A percentile compares a stretch with the other conserved stretches of the same genome.
Conservation (phyloP, 371 early-diverging fungal genomes). For the Smittium mucronatum region DNA sequence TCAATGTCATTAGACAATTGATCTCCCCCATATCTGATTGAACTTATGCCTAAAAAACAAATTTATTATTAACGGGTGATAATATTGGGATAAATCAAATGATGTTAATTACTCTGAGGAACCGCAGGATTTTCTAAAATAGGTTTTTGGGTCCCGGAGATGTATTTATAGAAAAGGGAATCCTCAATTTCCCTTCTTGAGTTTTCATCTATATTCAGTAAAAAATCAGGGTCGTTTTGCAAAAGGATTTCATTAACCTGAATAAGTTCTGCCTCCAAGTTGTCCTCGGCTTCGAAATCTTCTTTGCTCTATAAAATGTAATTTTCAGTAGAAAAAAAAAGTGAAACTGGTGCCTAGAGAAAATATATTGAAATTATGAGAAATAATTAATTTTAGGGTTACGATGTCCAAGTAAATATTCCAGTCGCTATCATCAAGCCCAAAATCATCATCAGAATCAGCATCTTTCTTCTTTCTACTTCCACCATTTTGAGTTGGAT, state of each 20-base stretch:
- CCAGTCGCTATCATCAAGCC: slow-evolving; percentile 88
- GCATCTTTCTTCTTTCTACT: slow-evolving; percentile 15
- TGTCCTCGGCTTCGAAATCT: slow-evolving; percentile 74
- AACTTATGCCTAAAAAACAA: not conserved
- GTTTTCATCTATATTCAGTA: slow-evolving; percentile 25
- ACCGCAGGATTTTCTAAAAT: slow-evolving; percentile 49
- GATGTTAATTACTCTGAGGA: slow-evolving; percentile 20
- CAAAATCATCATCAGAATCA: slow-evolving; percentile 73
- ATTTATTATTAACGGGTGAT: not conserved
- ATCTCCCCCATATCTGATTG: not conserved
- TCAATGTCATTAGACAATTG: not conserved
- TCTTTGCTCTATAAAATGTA: slow-evolving; percentile 37
- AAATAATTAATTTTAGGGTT: too few species aligned
- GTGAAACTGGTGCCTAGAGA: too few species aligned
- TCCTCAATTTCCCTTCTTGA: slow-evolving; percentile 23
- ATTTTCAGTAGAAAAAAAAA: not conserved
- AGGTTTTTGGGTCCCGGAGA: slow-evolving; percentile 25
- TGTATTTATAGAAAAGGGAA: slow-evolving; percentile 27
- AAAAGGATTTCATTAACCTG: slow-evolving; percentile 52
- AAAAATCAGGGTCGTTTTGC: slow-evolving; percentile 58
- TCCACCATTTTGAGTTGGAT: slow-evolving; percentile 4
- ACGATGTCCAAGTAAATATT: slow-evolving; percentile 77
- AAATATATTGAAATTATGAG: too few species aligned
- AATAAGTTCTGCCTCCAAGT: slow-evolving; percentile 37
- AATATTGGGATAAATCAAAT: not conserved